Conservation (phyloP, 495 filamentous ascomycete genomes). For the Clavariopsis aquatica region DNA sequence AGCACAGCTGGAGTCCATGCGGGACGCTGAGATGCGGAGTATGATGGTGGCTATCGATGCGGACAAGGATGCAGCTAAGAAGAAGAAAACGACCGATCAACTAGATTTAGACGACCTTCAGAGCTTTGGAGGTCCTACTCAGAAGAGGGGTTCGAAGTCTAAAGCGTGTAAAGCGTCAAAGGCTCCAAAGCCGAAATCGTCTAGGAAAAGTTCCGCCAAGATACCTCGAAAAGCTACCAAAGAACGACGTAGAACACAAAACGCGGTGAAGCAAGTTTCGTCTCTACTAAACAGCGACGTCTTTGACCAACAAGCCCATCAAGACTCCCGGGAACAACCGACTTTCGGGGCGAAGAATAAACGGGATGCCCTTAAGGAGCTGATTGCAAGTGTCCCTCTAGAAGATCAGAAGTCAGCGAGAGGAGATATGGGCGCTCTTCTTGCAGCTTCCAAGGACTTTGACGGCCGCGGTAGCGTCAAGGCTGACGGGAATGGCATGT, state of each 20-base stretch:
- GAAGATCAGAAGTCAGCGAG: constrained; percentile 26
- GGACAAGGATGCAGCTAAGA: constrained; percentile 2
- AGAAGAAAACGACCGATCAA: constrained; percentile 26
- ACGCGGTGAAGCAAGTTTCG: constrained; percentile 5
- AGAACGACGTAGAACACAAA: background rate
- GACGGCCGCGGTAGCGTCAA: constrained; percentile 39
- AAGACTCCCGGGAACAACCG: constrained; percentile 34
- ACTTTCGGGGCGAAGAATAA: constrained; percentile 24
- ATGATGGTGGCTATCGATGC: constrained; percentile 31
- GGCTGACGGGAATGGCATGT: constrained; percentile 49
- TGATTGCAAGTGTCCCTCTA: constrained; percentile 41
- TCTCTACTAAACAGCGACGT: constrained; percentile 36
- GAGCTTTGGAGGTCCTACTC: background rate
- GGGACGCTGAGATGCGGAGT: constrained; percentile 17
- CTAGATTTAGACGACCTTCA: background rate
- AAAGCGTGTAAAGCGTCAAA: constrained; percentile 17
- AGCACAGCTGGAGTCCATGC: constrained; percentile 7
- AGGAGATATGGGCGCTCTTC: constrained; percentile 27
- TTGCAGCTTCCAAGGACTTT: constrained; percentile 49
- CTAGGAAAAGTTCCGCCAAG: background rate
- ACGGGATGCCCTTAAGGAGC: constrained; percentile 37
- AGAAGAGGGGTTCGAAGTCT: constrained; percentile 15
- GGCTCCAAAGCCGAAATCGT: background rate
- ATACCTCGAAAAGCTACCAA: constrained; percentile 8
- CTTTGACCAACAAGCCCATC: constrained; percentile 35